Conservation (phyloP, 1,139 yeast species). For the Suhomyces bokatorum region DNA sequence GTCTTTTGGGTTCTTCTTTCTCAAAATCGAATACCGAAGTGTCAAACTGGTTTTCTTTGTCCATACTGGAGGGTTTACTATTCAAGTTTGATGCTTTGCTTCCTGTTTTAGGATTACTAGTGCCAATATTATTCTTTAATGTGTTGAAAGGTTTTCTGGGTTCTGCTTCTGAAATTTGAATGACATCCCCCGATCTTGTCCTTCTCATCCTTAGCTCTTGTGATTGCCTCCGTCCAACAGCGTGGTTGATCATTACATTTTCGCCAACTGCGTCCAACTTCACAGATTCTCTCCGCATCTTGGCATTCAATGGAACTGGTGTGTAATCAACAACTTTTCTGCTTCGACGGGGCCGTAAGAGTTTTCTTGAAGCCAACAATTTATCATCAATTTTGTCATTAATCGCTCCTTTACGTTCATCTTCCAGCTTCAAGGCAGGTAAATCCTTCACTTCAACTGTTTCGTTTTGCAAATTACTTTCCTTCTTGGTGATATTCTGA, state of each 20-base stretch:
- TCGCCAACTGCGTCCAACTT: slow-evolving; percentile 54
- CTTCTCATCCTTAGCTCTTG: background rate
- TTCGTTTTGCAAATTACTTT: background rate
- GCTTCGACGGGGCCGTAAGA: background rate
- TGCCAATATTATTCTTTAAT: background rate
- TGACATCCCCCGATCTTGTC: background rate
- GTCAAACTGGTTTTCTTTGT: slow-evolving; percentile 13
- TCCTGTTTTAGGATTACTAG: background rate
- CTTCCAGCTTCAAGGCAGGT: background rate
- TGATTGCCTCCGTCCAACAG: slow-evolving; percentile 8
- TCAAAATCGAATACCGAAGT: slow-evolving; percentile 35
- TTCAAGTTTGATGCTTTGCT: background rate
- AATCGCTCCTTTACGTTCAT: background rate
- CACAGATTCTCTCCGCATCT: slow-evolving; percentile 69
- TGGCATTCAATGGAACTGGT: slow-evolving; percentile 64
- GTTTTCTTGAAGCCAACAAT: no score
- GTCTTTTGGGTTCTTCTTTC: slow-evolving; percentile 18
- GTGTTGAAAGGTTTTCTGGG: slow-evolving; percentile 1
- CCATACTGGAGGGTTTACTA: background rate
- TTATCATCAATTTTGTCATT: background rate
- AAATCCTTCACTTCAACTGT: background rate
- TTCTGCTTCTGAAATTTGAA: background rate
- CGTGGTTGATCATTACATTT: slow-evolving; percentile 51
- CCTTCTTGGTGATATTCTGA: background rate
- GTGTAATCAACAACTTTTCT: slow-evolving; percentile 57